Percentiles rank a stretch among this genome's conserved stretches.
Conservation (phyloP, 176 grass and related monocot species). For the Carex cristatella region DNA sequence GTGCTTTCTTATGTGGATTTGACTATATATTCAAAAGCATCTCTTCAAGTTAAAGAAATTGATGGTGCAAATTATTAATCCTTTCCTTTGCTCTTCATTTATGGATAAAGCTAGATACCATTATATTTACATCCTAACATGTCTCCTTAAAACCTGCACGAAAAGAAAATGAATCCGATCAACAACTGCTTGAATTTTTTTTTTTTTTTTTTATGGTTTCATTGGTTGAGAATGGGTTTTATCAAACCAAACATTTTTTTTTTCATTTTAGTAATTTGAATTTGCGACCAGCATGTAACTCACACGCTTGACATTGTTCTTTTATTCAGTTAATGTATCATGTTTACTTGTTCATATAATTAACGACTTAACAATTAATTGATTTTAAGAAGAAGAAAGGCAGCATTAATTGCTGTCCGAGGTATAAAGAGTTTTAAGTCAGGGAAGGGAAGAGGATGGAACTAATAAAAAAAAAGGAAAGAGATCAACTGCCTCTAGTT, state of each 20-base stretch:
- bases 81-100: background rate
- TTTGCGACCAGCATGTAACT: background rate
- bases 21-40: background rate
- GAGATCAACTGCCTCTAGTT: too few relatives aligned
- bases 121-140: background rate
- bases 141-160: slow-evolving; percentile 2
- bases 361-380: background rate
- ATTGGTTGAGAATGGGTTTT: background rate
- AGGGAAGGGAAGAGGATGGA: background rate
- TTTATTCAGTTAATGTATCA: background rate
- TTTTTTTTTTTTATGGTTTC: background rate
- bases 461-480: background rate
- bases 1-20: slow-evolving; percentile 16
- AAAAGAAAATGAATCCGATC: slow-evolving; percentile 1
- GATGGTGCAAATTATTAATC: background rate
- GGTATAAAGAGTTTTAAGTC: background rate
- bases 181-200: slow-evolving; percentile 1
- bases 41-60: slow-evolving; percentile 27
- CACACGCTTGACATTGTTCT: background rate
- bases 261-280: background rate
- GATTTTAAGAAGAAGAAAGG: background rate
- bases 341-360: background rate
- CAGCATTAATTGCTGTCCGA: background rate
- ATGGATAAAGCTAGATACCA: background rate
- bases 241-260: background rate